Conservation (phyloP, 208 protist genomes). For the Trichomonas vaginalis region DNA sequence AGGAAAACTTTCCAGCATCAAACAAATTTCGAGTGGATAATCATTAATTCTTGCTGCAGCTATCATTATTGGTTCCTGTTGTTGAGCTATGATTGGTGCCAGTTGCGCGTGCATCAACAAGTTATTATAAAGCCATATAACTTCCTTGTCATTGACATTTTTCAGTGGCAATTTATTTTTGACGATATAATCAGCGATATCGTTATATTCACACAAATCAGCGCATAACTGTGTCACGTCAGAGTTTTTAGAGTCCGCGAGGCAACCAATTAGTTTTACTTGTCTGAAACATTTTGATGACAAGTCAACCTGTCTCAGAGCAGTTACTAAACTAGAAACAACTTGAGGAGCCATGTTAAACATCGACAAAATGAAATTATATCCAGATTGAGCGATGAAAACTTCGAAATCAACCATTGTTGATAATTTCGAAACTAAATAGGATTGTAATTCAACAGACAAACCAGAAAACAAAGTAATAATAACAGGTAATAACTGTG, state of each 20-base stretch:
- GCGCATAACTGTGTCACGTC: background rate
- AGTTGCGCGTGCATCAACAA: background rate
- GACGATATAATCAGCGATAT: background rate
- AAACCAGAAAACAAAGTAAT: background rate
- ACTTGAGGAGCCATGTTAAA: background rate
- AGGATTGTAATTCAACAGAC: background rate
- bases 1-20: background rate
- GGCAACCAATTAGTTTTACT: background rate
- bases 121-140: background rate
- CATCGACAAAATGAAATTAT: background rate
- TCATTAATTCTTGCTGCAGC: background rate
- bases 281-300: background rate
- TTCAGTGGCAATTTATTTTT: background rate
- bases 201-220: background rate
- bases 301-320: background rate
- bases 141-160: background rate
- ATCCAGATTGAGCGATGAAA: background rate
- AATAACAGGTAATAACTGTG: background rate
- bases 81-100: background rate
- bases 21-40: background rate
- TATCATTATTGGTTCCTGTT: background rate
- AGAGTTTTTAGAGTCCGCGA: background rate
- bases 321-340: background rate
- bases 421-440: background rate
- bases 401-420: background rate